A percentile compares a stretch with the other conserved stretches of the same genome.
These are phyloP conservation scores for Aspergillus floridensis DNA, from an alignment of 2,329 filamentous ascomycete genomes.

Conservation along the genomic window DNA sequence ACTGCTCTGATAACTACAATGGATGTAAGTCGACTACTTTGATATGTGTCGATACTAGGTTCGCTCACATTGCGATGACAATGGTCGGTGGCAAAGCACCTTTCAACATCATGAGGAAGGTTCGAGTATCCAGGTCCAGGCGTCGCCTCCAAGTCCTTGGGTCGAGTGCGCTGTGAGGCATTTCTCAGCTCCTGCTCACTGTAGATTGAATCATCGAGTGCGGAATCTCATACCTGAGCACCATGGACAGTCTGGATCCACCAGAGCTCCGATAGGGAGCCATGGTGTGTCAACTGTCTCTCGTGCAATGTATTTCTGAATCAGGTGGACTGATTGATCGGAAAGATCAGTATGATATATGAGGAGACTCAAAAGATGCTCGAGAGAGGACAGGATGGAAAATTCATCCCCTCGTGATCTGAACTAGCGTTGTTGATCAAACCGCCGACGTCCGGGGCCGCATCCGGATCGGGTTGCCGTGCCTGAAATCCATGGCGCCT, in stretches of 20 bases:
- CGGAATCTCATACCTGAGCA: conserved; percentile 12
- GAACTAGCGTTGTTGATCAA: conserved; percentile 1
- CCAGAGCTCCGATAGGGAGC: conserved; percentile 6
- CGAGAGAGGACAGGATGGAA: neutral
- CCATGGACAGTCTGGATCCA: neutral
- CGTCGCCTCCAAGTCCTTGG: conserved; percentile 23
- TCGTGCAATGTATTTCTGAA: neutral
- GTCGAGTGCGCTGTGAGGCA: conserved; percentile 11
- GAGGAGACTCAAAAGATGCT: neutral
- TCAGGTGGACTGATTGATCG: neutral
- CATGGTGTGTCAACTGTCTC: conserved; percentile 8
- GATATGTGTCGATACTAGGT: no score
- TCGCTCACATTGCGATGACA: conserved; percentile 54
- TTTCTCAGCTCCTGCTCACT: neutral
- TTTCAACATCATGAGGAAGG: conserved; percentile 42
- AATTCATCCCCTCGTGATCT: neutral
- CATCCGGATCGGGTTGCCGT: conserved; percentile 26
- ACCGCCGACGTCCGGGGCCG: conserved; percentile 7
- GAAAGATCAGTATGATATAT: neutral
- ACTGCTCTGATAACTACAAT: conserved; percentile 50
- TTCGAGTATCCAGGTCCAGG: conserved; percentile 25
- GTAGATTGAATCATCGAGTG: neutral
- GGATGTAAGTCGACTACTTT: neutral
- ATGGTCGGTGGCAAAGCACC: conserved; percentile 58
- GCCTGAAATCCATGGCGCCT: conserved; percentile 14